A percentile compares a stretch with the other conserved stretches of the same genome.
Conservation (phyloP, 164 flowering plant species). For the Santalum album region DNA sequence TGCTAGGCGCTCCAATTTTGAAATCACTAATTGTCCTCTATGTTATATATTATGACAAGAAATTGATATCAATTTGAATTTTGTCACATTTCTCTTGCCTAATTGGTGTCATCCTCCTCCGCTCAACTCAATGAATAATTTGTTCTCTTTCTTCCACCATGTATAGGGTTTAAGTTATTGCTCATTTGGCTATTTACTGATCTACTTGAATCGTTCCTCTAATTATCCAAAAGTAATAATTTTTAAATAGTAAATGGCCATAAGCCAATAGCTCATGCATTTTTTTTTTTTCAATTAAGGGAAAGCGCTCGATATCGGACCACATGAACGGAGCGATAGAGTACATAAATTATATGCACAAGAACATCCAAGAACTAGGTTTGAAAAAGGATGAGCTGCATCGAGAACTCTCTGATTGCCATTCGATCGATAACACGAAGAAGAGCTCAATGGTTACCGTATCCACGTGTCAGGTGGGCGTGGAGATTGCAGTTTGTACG, state of each 20-base stretch:
- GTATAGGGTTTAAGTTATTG: no score
- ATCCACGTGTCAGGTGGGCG: conserved; percentile 9
- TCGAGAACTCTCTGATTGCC: background rate
- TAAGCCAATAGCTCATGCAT: background rate
- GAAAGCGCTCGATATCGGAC: conserved; percentile 26
- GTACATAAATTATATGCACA: conserved; percentile 21
- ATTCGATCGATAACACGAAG: background rate
- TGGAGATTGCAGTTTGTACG: conserved; percentile 15
- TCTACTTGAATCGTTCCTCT: no score
- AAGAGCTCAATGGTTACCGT: no score
- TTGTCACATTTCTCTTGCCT: no score
- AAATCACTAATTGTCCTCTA: background rate
- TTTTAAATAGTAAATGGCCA: no score
- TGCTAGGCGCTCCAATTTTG: background rate
- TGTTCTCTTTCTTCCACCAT: background rate
- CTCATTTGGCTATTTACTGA: no score
- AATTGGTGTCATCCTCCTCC: no score
- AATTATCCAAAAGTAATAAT: no score
- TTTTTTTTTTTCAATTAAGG: conserved; percentile 10
- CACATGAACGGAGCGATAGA: conserved; percentile 20
- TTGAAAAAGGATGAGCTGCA: conserved; percentile 17
- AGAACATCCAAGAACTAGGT: conserved; percentile 12
- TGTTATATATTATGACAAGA: background rate
- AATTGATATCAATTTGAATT: no score
- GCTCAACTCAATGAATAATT: background rate